Percentiles rank a stretch among this genome's conserved stretches.
Evolutionary conservation across 2,329 filamentous ascomycete species (phyloP).

Genomic region (Alternaria metachromatica): DNA sequence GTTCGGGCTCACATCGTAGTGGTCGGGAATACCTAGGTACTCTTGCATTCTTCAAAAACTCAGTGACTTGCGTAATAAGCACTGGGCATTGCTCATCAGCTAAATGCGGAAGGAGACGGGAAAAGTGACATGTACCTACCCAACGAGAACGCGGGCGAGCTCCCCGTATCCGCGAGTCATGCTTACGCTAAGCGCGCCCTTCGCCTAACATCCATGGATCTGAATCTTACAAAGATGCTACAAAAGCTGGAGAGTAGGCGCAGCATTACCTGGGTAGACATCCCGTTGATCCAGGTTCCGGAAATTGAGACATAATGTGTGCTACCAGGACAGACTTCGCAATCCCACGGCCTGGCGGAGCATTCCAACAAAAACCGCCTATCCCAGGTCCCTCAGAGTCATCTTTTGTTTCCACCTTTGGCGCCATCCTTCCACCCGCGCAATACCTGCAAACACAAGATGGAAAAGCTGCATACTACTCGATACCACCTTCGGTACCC

Average conservation of each 20-base stretch:
- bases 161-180: background rate
- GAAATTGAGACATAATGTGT: background rate
- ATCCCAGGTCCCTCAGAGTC: conserved; percentile 49
- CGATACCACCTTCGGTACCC: conserved; percentile 43
- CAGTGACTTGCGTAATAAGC: background rate
- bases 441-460: conserved; percentile 40
- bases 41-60: background rate
- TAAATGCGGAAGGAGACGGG: background rate
- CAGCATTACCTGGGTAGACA: background rate
- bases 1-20: background rate
- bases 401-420: conserved; percentile 49
- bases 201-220: background rate
- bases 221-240: background rate
- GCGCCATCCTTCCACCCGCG: conserved; percentile 49
- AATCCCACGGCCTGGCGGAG: conserved; percentile 35
- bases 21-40: background rate
- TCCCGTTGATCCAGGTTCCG: background rate
- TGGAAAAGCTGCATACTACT: conserved; percentile 54
- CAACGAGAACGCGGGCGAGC: background rate
- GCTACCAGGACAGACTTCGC: conserved; percentile 6
- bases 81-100: background rate
- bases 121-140: background rate
- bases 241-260: background rate
- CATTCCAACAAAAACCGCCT: conserved; percentile 11
- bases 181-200: background rate